Conservation (phyloP, 345 rosid species). For the Anastatica hierochuntica region DNA sequence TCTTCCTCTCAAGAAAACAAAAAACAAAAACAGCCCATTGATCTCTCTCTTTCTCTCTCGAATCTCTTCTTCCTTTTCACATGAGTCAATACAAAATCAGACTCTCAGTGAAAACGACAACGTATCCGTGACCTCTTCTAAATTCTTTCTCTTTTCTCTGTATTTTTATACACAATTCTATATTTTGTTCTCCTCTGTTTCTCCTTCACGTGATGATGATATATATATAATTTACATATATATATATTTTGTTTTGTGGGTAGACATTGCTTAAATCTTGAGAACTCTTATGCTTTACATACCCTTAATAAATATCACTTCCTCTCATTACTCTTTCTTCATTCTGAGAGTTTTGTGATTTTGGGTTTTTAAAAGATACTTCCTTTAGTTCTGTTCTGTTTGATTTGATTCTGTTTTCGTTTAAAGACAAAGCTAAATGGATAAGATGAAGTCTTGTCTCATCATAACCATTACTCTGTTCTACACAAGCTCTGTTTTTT, state of each 20-base stretch:
- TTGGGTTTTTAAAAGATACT: too few species aligned
- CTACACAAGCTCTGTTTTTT: constrained; percentile 12
- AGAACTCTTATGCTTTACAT: background rate
- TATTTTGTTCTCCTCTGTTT: too few species aligned
- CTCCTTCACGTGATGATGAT: constrained; percentile 25
- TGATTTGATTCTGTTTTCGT: background rate
- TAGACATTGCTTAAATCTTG: constrained; percentile 19
- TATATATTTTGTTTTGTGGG: constrained; percentile 2
- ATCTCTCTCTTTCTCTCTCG: too few species aligned
- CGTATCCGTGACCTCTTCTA: constrained; percentile 32
- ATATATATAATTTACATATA: too few species aligned
- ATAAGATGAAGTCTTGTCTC: constrained; percentile 14
- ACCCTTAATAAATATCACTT: constrained; percentile 15
- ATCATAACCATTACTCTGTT: constrained; percentile 4
- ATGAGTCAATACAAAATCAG: constrained; percentile 1
- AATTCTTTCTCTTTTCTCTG: background rate
- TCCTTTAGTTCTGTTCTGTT: too few species aligned
- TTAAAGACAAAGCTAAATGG: background rate
- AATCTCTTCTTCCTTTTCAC: too few species aligned
- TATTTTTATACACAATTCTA: background rate
- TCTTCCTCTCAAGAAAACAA: too few species aligned
- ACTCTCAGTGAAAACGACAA: constrained; percentile 21
- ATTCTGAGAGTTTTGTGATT: background rate
- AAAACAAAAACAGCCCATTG: too few species aligned
- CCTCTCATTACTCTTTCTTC: background rate